phyloP scores from a whole-genome alignment of 2,329 filamentous ascomycete genomes.

The Fusarium compactum region DNA sequence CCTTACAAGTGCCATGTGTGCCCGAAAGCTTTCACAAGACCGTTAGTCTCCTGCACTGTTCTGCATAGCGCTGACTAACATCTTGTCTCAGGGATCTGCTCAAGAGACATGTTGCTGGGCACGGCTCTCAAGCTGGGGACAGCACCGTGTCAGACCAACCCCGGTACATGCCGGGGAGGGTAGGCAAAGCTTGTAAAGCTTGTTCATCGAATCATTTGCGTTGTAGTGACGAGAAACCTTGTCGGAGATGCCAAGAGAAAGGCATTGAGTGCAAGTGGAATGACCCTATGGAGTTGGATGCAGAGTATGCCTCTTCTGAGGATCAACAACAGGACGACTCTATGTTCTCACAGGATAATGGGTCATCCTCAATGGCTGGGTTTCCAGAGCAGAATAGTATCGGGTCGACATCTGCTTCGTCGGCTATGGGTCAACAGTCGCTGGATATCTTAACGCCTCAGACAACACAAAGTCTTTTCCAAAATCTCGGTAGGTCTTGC shows the following conservation, averaged over 20 bases:
- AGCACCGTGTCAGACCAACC: constrained; percentile 11
- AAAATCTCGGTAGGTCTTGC: constrained; percentile 19
- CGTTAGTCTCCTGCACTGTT: constrained; percentile 29
- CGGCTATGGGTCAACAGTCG: constrained; percentile 12
- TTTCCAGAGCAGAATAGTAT: neutral
- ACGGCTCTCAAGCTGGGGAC: constrained; percentile 33
- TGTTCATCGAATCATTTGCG: constrained; percentile 50
- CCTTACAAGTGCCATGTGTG: constrained; percentile 49
- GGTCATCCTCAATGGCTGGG: neutral
- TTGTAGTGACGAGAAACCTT: constrained; percentile 50
- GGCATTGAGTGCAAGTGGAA: constrained; percentile 47
- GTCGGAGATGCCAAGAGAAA: constrained; percentile 45
- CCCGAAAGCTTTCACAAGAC: constrained; percentile 48
- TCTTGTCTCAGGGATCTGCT: constrained; percentile 42
- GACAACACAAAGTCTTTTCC: constrained; percentile 20
- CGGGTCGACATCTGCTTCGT: constrained; percentile 3
- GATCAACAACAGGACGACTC: constrained; percentile 9
- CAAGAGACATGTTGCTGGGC: constrained; percentile 41
- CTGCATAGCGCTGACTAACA: neutral
- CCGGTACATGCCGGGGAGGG: constrained; percentile 38
- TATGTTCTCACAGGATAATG: constrained; percentile 14
- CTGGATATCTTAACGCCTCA: constrained; percentile 27
- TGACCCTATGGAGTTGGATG: constrained; percentile 19
- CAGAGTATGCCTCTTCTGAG: constrained; percentile 27
- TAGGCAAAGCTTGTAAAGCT: constrained; percentile 45